Percentiles rank a stretch among this genome's conserved stretches.
phyloP scores from a whole-genome alignment of 257 asterid genomes.

The Nemophila menziesii region DNA sequence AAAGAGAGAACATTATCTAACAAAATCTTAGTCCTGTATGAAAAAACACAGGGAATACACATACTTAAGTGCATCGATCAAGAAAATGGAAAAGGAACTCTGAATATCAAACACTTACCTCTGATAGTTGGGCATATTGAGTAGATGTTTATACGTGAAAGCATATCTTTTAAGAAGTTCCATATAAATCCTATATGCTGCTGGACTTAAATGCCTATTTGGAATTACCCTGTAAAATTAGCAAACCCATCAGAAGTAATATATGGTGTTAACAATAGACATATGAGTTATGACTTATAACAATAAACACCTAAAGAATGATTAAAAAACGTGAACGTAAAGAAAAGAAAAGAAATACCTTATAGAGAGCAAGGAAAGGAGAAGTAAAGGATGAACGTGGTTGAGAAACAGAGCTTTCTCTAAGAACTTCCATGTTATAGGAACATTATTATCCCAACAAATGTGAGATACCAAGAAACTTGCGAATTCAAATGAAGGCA shows the following conservation, averaged over 20 bases:
- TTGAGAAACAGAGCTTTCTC: conserved; percentile 70
- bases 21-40: conserved; percentile 57
- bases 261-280: no score
- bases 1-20: conserved; percentile 40
- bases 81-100: background rate
- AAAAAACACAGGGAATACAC: background rate
- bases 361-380: conserved; percentile 65
- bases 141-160: conserved; percentile 45
- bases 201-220: conserved; percentile 55
- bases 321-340: background rate
- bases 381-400: conserved; percentile 68
- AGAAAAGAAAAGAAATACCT: conserved; percentile 31
- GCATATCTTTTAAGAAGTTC: conserved; percentile 70
- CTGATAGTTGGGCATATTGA: conserved; percentile 43
- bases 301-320: no score
- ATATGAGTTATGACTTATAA: no score
- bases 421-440: conserved; percentile 79
- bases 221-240: conserved; percentile 65
- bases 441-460: conserved; percentile 90
- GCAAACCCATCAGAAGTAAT: conserved; percentile 3
- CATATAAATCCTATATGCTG: conserved; percentile 81
- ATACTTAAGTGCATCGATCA: conserved; percentile 1
- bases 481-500: conserved; percentile 66
- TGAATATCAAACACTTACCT: conserved; percentile 46
- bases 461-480: conserved; percentile 64